phyloP scores from a whole-genome alignment of 2,329 filamentous ascomycete genomes.

The Cytospora piceicola region DNA sequence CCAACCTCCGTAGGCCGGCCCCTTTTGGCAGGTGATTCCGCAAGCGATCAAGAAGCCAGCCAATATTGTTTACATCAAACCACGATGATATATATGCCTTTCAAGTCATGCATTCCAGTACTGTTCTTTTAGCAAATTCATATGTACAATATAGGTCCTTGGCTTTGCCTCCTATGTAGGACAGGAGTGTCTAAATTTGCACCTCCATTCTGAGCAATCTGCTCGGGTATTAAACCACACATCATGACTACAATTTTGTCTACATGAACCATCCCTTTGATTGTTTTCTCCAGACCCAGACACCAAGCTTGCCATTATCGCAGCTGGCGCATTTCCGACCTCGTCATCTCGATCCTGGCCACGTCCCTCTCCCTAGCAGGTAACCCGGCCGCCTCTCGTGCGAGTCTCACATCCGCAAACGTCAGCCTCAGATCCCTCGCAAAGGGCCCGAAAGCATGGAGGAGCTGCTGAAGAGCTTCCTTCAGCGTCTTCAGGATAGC shows the following conservation, averaged over 20 bases:
- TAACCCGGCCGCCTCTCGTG: constrained; percentile 62
- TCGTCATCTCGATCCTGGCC: constrained; percentile 34
- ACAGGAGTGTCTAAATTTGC: not conserved
- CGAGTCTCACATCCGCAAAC: constrained; percentile 71
- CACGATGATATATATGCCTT: not conserved
- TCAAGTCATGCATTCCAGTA: too few relatives aligned
- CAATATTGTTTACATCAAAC: not conserved
- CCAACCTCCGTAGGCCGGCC: too few relatives aligned
- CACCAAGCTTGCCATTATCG: constrained; percentile 30
- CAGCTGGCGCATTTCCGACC: constrained; percentile 41
- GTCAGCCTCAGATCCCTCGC: constrained; percentile 71
- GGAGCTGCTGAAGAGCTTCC: constrained; percentile 64
- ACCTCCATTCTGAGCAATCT: constrained; percentile 25
- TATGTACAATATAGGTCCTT: too few relatives aligned
- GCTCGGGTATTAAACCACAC: constrained; percentile 30
- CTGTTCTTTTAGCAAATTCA: too few relatives aligned
- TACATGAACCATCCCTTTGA: not conserved
- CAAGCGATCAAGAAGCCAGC: too few relatives aligned
- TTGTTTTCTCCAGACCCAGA: not conserved
- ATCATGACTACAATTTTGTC: not conserved
- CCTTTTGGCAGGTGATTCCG: not conserved
- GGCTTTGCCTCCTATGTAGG: not conserved
- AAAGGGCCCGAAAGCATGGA: constrained; percentile 76
- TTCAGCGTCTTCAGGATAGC: constrained; percentile 68
- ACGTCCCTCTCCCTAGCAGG: constrained; percentile 8